Base-by-base conservation (phyloP, 805 yeast species). In the Isabelozyma heimii region DNA sequence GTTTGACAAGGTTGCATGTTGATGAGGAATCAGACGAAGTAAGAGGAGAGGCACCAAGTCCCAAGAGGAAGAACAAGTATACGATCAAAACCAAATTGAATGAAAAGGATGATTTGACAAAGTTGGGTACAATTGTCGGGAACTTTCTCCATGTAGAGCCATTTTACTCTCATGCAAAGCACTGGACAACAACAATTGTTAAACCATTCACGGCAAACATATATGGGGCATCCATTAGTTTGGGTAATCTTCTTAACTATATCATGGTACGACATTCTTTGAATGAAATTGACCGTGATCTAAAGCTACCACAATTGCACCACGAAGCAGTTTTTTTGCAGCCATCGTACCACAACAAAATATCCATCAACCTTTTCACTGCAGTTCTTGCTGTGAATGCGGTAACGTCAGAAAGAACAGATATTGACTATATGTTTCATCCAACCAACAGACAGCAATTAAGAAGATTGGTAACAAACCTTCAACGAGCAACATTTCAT, bases 341-440 rank as follows among this genome's bases (percentile, higher is more conserved):
- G 45, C 90, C 91, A 0, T 82, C 89, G 0, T 77, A 67, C 54
- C 84, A 82, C 52, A 85, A 85, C 58, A 80, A 73, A 55, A 52
- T 85, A 9, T 77, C 89, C 0, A 72, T 85, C 15, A 85, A 85
- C 58, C 64, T 85, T 8, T 85, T 85, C 58, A 77, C 81, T 7
- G 81, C 89, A 0, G 88, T 85, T 1, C 66, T 85, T 42, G 88
- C 89, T 1, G 82, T 83, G 2, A 85, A 85, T 68, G 89, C 91
- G 0, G 86, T 85, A 2, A 81, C 89, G 5, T 84, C 90, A 0
- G 89, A 85, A 58, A 65, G 90, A 44, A 75, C 71, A 4, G 91
- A 80, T 53, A 71, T 75, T 20, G 91, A 85, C 61, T 85, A 83
- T 62, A 83, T 85, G 89, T 85, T 85, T 58, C 85, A 85, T 68